Evolutionary conservation across 2,329 filamentous ascomycete species (phyloP).

Genomic region (Hymenoscyphus scutula): DNA sequence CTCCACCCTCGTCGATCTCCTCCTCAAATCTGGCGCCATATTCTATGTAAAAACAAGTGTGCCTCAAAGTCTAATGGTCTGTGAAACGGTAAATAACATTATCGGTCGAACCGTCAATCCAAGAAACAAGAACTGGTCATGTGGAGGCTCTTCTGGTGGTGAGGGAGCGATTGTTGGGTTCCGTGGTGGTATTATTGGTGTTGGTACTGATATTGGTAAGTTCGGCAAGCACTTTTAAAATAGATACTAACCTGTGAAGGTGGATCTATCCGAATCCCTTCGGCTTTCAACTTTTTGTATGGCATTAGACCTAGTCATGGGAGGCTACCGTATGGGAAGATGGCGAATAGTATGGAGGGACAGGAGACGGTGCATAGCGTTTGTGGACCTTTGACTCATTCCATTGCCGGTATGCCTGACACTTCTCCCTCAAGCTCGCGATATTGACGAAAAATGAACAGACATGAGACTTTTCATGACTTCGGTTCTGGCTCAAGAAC

Average conservation of each 20-base stretch:
- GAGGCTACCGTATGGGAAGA: conserved; percentile 34
- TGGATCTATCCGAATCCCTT: conserved; percentile 39
- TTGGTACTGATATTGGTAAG: conserved; percentile 33
- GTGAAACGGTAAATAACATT: conserved; percentile 42
- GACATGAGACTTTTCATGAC: conserved; percentile 38
- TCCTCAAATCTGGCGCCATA: conserved; percentile 57
- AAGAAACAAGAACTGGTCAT: conserved; percentile 29
- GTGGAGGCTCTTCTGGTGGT: conserved; percentile 34
- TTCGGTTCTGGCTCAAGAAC: conserved; percentile 35
- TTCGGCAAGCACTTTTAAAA: too few relatives aligned
- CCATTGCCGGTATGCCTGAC: too few relatives aligned
- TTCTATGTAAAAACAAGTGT: conserved; percentile 93
- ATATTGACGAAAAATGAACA: conserved; percentile 8
- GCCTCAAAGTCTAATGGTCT: conserved; percentile 44
- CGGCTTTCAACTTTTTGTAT: conserved; percentile 38
- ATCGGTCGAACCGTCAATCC: conserved; percentile 44
- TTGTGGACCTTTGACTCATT: conserved; percentile 32
- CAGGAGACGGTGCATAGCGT: conserved; percentile 38
- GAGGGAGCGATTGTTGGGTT: conserved; percentile 33
- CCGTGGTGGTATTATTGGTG: conserved; percentile 29
- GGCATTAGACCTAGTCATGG: conserved; percentile 38
- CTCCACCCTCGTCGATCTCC: conserved; percentile 71
- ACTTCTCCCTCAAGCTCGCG: too few relatives aligned
- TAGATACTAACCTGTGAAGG: too few relatives aligned
- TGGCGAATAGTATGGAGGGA: conserved; percentile 44